phyloP scores from a whole-genome alignment of 2,329 filamentous ascomycete genomes.

The Calonectria naviculata region DNA sequence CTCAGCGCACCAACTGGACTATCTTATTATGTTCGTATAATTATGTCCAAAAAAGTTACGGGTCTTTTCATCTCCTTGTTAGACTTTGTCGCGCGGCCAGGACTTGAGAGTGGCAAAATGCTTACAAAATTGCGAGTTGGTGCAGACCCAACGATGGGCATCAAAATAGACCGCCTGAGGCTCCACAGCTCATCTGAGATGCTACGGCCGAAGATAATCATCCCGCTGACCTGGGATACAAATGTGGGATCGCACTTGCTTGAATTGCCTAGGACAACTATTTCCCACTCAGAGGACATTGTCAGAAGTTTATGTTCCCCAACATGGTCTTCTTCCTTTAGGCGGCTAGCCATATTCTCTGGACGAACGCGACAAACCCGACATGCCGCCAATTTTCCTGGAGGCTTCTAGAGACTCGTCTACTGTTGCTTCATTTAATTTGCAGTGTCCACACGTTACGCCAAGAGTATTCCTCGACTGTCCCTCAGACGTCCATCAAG shows the following conservation, averaged over 20 bases:
- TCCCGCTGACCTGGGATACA: neutral
- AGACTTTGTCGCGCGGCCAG: neutral
- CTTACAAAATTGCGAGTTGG: neutral
- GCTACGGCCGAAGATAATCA: neutral
- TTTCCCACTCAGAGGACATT: neutral
- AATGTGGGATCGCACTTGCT: neutral
- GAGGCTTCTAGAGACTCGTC: neutral
- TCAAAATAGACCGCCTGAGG: neutral
- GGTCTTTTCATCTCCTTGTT: no score
- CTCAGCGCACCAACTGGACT: neutral
- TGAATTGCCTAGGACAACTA: neutral
- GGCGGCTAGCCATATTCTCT: neutral
- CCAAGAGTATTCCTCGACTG: neutral
- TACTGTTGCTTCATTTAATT: neutral
- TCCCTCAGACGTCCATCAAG: neutral
- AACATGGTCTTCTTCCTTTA: neutral
- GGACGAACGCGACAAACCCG: neutral
- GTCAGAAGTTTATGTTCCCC: neutral
- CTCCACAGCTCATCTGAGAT: neutral
- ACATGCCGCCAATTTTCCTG: neutral
- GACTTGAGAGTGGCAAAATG: neutral
- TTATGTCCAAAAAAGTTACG: no score
- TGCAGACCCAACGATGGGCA: neutral
- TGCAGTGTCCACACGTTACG: neutral
- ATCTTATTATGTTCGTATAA: neutral